Conservation (phyloP, 306 rosid species). For the Vachellia collinsii region DNA sequence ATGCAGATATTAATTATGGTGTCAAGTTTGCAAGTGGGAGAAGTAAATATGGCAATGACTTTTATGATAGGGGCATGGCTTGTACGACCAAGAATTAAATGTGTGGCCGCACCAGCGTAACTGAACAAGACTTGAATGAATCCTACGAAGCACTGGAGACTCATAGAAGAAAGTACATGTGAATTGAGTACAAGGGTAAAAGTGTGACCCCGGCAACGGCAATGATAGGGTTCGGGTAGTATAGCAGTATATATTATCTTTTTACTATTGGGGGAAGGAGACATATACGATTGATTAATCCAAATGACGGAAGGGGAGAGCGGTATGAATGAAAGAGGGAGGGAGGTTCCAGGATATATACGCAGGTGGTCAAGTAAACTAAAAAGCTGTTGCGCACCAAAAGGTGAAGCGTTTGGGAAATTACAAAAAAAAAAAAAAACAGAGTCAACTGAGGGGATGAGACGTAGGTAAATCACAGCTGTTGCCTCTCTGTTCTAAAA, state of each 20-base stretch:
- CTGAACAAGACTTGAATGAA: not conserved
- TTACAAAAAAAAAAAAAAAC: too few species aligned
- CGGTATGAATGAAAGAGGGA: constrained; percentile 14
- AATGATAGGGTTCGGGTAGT: not conserved
- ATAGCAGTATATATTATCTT: constrained; percentile 19
- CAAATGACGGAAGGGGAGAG: not conserved
- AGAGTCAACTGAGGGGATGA: not conserved
- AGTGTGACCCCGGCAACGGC: not conserved
- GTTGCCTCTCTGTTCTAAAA: constrained; percentile 68
- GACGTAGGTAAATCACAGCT: constrained; percentile 58
- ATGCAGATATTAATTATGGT: not conserved
- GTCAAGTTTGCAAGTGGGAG: not conserved
- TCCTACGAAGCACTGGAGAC: not conserved
- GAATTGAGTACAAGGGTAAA: not conserved
- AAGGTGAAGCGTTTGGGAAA: not conserved
- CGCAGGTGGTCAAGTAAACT: constrained; percentile 6
- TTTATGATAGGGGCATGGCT: not conserved
- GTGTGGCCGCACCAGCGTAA: not conserved
- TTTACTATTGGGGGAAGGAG: not conserved
- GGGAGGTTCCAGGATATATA: constrained; percentile 65
- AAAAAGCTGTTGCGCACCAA: constrained; percentile 42
- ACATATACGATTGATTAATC: not conserved
- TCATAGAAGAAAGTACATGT: not conserved
- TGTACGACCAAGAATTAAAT: not conserved
- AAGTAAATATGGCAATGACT: not conserved